Evolutionary conservation across 108 stramenopile genomes (phyloP).

Genomic region (Pseudonitzschia delicatissima): DNA sequence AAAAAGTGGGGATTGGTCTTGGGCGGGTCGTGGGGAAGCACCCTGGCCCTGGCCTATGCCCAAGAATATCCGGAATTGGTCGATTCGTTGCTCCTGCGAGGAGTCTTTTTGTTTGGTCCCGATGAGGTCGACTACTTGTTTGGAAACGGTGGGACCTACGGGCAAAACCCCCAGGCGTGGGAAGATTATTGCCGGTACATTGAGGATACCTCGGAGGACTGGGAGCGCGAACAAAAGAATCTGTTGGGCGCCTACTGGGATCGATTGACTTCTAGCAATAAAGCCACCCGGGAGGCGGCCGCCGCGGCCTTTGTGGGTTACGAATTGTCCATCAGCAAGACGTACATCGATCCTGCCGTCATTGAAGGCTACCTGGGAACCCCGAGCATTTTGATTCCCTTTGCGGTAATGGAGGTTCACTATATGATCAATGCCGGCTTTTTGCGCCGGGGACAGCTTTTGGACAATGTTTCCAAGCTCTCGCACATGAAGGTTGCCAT

Average conservation of each 20-base stretch:
- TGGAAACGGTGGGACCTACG: slow-evolving; percentile 18
- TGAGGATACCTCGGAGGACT: not conserved
- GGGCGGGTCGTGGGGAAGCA: slow-evolving; percentile 90
- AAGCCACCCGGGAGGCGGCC: not conserved
- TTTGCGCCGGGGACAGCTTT: not conserved
- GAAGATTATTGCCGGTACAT: slow-evolving; percentile 9
- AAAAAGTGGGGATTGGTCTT: slow-evolving; percentile 72
- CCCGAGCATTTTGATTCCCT: not conserved
- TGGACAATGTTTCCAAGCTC: not conserved
- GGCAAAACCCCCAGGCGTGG: slow-evolving; percentile 44
- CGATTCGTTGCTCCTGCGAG: slow-evolving; percentile 65
- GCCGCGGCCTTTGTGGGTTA: not conserved
- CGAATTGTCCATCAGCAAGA: slow-evolving; percentile 3
- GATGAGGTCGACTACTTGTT: slow-evolving; percentile 82
- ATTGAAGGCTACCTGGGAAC: slow-evolving; percentile 6
- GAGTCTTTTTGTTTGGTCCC: slow-evolving; percentile 69
- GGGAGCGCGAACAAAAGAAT: not conserved
- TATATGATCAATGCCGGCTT: slow-evolving; percentile 5
- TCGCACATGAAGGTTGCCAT: not conserved
- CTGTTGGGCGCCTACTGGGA: slow-evolving; percentile 2
- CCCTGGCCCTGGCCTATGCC: slow-evolving; percentile 83
- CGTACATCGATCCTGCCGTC: not conserved
- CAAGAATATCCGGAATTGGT: slow-evolving; percentile 55
- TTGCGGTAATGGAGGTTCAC: slow-evolving; percentile 5
- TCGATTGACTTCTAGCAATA: not conserved